Base-by-base conservation (phyloP, 106 monocot species). In the Posidonia australis region DNA sequence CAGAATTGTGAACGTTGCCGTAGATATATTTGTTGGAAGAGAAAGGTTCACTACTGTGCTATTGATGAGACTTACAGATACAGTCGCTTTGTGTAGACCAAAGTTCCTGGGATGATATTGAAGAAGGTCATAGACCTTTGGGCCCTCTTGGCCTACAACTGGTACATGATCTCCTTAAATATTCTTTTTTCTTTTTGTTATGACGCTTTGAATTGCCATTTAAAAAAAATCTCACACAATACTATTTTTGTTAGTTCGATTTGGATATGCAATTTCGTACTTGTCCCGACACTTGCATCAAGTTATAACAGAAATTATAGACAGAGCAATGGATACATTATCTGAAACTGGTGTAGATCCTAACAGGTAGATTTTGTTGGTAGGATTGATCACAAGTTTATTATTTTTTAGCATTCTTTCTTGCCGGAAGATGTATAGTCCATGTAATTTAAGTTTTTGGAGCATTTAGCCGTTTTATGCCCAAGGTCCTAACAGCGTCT, bases 181-280 rank as follows among this genome's bases (percentile, higher is more conserved):
- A 54, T 23, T 55, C 24, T 10, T 23, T n/a, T n/a, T n/a, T n/a
- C n/a, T n/a, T n/a, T n/a, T n/a, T n/a, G n/a, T n/a, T n/a, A n/a
- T n/a, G n/a, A n/a, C n/a, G n/a, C n/a, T n/a, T n/a, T n/a, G n/a
- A n/a, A n/a, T n/a, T n/a, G n/a, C n/a, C n/a, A n/a, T n/a, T n/a
- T n/a, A n/a, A n/a, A n/a, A n/a, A n/a, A n/a, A n/a, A n/a, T n/a
- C n/a, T n/a, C n/a, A n/a, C n/a, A n/a, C n/a, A n/a, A n/a, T n/a
- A n/a, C 26, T 31, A 0, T 28, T 63, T 28, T 1, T 45, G 70
- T 69, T 74, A 94, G 94, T 84, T 94, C 77, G 89, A 86, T 68
- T 70, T 94, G 74, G 94, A 94, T 76, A 89, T 94, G 94, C 84
- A 94, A 59, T 94, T 94, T 77, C n/a, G 84, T 94, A 20, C 69